Conservation (phyloP, 331 rosid species). For the Saraca asoca region DNA sequence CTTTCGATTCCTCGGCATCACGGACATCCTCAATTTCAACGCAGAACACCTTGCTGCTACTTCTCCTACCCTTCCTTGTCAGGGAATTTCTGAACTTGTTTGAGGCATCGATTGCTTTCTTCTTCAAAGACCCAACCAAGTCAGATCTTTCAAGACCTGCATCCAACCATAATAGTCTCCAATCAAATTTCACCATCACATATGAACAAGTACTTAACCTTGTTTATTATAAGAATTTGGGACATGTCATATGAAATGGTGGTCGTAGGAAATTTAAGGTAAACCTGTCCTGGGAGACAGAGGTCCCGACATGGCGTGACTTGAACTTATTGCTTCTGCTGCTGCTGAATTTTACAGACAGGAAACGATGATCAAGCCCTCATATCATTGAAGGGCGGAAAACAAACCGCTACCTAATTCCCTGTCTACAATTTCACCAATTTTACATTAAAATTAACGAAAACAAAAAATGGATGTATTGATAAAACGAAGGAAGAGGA, state of each 20-base stretch:
- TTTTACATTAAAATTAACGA: too few relatives aligned
- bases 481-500: too few relatives aligned
- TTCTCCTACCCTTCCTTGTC: constrained; percentile 63
- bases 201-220: too few relatives aligned
- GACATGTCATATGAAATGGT: too few relatives aligned
- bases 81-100: constrained; percentile 61
- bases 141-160: constrained; percentile 47
- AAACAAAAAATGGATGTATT: too few relatives aligned
- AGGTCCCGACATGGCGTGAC: constrained; percentile 53
- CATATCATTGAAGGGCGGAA: constrained; percentile 41
- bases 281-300: constrained; percentile 51
- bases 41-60: constrained; percentile 69
- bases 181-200: not conserved
- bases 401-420: too few relatives aligned
- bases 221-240: too few relatives aligned
- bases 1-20: constrained; percentile 66
- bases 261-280: too few relatives aligned
- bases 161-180: not conserved
- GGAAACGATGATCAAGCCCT: constrained; percentile 54
- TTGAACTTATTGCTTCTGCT: constrained; percentile 24
- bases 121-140: constrained; percentile 55
- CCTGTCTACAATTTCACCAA: too few relatives aligned
- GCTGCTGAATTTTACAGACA: constrained; percentile 22
- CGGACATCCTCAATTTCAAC: constrained; percentile 76
- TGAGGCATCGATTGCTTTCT: constrained; percentile 70